Evolutionary conservation across 257 asterid genomes (phyloP).

Genomic region (Scutellaria galericulata): DNA sequence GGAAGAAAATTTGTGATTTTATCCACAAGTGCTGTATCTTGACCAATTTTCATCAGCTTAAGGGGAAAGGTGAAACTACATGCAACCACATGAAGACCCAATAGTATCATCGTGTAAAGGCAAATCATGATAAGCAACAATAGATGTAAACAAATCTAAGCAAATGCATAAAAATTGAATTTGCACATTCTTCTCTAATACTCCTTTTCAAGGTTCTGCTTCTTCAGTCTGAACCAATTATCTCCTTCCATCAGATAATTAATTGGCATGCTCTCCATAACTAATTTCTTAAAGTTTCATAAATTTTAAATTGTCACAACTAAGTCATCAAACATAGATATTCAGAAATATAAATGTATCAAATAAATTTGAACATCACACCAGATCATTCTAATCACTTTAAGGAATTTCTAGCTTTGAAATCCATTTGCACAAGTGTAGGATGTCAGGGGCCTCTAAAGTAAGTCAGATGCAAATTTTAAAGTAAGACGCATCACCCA

Average conservation of each 20-base stretch:
- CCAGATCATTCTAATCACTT: neutral
- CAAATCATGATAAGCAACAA: constrained; percentile 23
- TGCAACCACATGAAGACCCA: constrained; percentile 21
- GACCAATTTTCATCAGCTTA: constrained; percentile 5
- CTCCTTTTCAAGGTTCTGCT: constrained; percentile 24
- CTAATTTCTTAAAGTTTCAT: constrained; percentile 12
- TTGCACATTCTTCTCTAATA: neutral
- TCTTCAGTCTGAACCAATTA: constrained; percentile 9
- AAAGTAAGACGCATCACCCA: constrained; percentile 8
- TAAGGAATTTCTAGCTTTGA: constrained; percentile 12
- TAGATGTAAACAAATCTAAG: neutral
- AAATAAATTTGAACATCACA: neutral
- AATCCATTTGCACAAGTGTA: constrained; percentile 21
- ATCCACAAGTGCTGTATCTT: constrained; percentile 5
- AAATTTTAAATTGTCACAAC: constrained; percentile 1
- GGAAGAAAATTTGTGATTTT: neutral
- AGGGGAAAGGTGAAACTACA: constrained; percentile 5
- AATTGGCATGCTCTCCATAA: constrained; percentile 1
- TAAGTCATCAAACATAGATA: constrained; percentile 6
- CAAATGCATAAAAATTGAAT: neutral
- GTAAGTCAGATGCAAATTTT: constrained; percentile 6
- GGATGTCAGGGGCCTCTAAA: constrained; percentile 1
- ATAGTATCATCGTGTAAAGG: neutral
- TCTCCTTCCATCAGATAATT: neutral
- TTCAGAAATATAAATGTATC: neutral